Evolutionary conservation across 2,329 filamentous ascomycete genomes (phyloP).

Genomic region (Pestalotiopsis sp.): DNA sequence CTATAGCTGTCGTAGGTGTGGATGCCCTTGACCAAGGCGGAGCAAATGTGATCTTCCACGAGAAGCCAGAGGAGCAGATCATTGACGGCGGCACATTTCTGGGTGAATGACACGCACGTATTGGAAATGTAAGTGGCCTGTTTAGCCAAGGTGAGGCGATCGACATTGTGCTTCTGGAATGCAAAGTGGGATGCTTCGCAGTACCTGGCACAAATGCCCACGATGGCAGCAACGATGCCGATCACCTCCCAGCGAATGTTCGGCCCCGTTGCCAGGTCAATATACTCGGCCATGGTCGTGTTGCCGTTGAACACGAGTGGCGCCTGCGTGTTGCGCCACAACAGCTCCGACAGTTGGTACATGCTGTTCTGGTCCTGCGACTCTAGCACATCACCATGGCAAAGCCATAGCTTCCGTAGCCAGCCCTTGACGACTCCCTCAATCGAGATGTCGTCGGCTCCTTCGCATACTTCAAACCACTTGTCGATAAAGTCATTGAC

Average conservation of each 20-base stretch:
- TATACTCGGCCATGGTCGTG: constrained; percentile 31
- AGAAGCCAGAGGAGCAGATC: constrained; percentile 36
- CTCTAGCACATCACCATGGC: constrained; percentile 30
- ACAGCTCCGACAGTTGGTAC: constrained; percentile 31
- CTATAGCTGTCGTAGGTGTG: constrained; percentile 31
- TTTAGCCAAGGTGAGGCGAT: constrained; percentile 27
- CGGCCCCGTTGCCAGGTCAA: constrained; percentile 28
- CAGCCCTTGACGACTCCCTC: constrained; percentile 35
- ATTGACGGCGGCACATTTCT: constrained; percentile 33
- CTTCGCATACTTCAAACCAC: constrained; percentile 32
- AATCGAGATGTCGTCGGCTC: constrained; percentile 25
- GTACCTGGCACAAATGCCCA: constrained; percentile 29
- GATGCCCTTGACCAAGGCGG: constrained; percentile 28
- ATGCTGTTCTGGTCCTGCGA: constrained; percentile 34
- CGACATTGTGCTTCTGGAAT: constrained; percentile 29
- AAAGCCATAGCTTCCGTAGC: constrained; percentile 30
- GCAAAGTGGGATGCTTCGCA: constrained; percentile 28
- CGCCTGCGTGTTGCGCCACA: constrained; percentile 37
- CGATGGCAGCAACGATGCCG: constrained; percentile 32
- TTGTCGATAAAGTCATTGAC: constrained; percentile 31
- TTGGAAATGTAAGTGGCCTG: constrained; percentile 31
- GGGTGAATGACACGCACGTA: constrained; percentile 33
- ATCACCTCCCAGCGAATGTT: constrained; percentile 38
- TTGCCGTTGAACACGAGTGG: constrained; percentile 28
- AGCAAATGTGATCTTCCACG: constrained; percentile 26